Base-by-base conservation (phyloP, 2,329 filamentous ascomycete genomes). In the Sclerotiophoma versabilis region DNA sequence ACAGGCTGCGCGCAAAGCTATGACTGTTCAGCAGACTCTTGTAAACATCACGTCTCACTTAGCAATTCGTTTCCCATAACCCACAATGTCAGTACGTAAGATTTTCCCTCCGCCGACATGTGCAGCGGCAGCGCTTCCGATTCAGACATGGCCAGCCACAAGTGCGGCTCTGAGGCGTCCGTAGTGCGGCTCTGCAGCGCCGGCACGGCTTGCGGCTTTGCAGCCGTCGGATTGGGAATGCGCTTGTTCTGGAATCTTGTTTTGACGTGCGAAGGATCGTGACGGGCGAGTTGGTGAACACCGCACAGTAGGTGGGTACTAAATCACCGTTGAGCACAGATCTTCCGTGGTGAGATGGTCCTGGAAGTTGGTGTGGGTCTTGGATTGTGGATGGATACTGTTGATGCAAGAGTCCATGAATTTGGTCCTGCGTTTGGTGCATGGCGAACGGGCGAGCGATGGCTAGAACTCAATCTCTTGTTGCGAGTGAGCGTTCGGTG, bases 321-420 rank as follows among this genome's bases (percentile, higher is more conserved):
- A 42, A 42, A 49, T 49, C 46, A 42, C 46, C 27, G 29, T 20
- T 34, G 22, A 19, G 49, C 49, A 51, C 49, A 51, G 49, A 51
- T 39, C 33, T 51, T 51, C 36, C 34, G 41, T 51, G 33, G 49
- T 10, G 9, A 39, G 41, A 32, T 11, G 12, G 26, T 38, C 33
- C 33, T 22, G 12, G 41, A 39, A 25, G 17, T 19, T 22, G 3
- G 14, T 19, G 34, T 23, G 25, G 19, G 25, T 20, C 3, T 10
- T 3, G 25, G 7, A 23, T 25, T 9, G 33, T 29, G 23, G 27
- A 8, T 20, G 15, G 17, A 26, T 4, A 33, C 4, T 15, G 6
- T 26, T 9, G 14, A 32, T 26, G 20, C n/a, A n/a, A 36, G n/a
- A 19, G 12, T n/a, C 11, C 9, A 26, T n/a, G 10, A 10, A 20